phyloP scores from a whole-genome alignment of 257 asterid genomes.

The Fraxinus americana region DNA sequence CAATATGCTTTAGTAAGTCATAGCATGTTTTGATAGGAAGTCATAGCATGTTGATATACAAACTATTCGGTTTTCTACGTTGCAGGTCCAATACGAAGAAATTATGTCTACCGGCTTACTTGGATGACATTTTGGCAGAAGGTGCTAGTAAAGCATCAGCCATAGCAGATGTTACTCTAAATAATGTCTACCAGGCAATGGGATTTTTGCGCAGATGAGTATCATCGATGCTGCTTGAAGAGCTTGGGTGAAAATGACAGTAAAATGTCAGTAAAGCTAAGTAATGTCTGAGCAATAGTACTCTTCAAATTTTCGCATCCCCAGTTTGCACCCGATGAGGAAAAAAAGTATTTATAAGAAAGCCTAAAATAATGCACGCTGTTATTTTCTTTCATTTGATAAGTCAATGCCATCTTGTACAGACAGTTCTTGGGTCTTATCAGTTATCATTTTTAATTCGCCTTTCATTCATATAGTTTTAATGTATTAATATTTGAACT shows the following conservation, averaged over 20 bases:
- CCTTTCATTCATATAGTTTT: not conserved
- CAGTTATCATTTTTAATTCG: no score
- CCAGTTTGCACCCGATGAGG: constrained; percentile 1
- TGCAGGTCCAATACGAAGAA: constrained; percentile 74
- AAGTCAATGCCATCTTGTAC: not conserved
- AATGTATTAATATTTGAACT: not conserved
- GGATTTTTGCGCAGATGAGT: constrained; percentile 70
- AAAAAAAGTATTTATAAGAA: not conserved
- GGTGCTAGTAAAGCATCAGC: constrained; percentile 80
- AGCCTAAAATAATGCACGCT: not conserved
- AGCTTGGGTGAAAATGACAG: not conserved
- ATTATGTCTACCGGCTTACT: constrained; percentile 62
- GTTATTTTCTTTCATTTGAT: not conserved
- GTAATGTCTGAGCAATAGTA: not conserved
- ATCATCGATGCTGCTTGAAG: constrained; percentile 13
- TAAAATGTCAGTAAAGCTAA: not conserved
- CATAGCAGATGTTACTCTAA: constrained; percentile 70
- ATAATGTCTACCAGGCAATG: constrained; percentile 83
- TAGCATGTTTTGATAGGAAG: no score
- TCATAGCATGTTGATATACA: not conserved
- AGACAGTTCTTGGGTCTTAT: not conserved
- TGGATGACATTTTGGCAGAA: constrained; percentile 72
- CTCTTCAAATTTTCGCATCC: not conserved
- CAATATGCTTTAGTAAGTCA: not conserved
- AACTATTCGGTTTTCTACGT: constrained; percentile 9